Conservation (phyloP, 106 monocot genomes). For the Platanthera zijinensis region DNA sequence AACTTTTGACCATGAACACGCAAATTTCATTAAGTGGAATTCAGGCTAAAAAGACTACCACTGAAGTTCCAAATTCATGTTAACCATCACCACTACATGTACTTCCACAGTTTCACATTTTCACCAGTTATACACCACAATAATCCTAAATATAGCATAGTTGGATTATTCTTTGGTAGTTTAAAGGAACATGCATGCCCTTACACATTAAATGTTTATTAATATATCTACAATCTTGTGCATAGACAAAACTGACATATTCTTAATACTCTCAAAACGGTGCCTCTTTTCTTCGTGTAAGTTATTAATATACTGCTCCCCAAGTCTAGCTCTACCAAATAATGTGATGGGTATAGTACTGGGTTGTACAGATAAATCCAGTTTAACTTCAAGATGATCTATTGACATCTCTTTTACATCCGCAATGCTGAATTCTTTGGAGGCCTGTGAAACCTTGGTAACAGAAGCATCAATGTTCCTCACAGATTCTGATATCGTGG, state of each 20-base stretch:
- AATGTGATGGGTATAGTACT: conserved; percentile 42
- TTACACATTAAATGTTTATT: no score
- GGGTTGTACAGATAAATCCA: conserved; percentile 19
- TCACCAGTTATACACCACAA: no score
- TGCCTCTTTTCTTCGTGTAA: conserved; percentile 19
- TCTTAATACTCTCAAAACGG: neutral
- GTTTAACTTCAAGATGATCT: conserved; percentile 17
- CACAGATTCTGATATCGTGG: neutral
- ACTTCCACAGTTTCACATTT: no score
- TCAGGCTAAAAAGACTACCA: no score
- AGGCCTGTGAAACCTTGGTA: neutral
- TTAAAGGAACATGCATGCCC: no score
- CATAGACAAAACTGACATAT: neutral
- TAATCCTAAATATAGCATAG: no score
- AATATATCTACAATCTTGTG: neutral
- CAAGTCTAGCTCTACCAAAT: conserved; percentile 88
- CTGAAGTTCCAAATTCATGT: no score
- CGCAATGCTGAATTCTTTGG: conserved; percentile 6
- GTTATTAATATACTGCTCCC: conserved; percentile 22
- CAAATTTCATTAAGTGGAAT: no score
- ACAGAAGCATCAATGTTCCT: conserved; percentile 2
- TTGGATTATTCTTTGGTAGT: no score
- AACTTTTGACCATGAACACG: no score
- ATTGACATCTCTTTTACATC: conserved; percentile 2
- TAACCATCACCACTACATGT: no score